Conservation (phyloP, 148 eudicot genomes). For the Spergularia bocconei region DNA sequence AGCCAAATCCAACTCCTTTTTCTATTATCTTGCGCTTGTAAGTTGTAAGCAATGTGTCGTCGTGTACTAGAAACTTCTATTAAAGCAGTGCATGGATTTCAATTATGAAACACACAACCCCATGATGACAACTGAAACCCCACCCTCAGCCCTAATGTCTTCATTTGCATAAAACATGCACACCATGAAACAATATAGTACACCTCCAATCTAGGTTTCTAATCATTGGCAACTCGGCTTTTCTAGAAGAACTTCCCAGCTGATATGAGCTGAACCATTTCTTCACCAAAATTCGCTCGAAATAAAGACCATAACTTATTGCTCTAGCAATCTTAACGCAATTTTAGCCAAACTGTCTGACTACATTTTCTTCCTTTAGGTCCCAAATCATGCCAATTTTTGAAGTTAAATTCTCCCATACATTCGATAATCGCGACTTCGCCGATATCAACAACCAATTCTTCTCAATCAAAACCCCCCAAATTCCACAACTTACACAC, state of each 20-base stretch:
- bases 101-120: constrained; percentile 6
- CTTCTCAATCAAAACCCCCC: background rate
- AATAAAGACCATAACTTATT: background rate
- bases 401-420: background rate
- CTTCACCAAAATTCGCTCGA: background rate
- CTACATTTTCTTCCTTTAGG: background rate
- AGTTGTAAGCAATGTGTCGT: background rate
- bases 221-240: too few relatives aligned
- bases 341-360: background rate
- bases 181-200: background rate
- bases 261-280: background rate
- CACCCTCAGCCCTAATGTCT: background rate
- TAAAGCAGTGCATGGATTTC: background rate
- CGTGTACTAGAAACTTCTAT: background rate
- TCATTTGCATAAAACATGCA: background rate
- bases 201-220: too few relatives aligned
- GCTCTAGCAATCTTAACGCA: background rate
- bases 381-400: background rate
- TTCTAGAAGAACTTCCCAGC: too few relatives aligned
- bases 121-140: background rate
- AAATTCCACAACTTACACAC: background rate
- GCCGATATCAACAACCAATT: background rate
- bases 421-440: too few relatives aligned
- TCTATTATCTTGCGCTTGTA: background rate
- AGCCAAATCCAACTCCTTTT: background rate